phyloP scores from a whole-genome alignment of 306 rosid genomes.

The Prosopis cineraria region DNA sequence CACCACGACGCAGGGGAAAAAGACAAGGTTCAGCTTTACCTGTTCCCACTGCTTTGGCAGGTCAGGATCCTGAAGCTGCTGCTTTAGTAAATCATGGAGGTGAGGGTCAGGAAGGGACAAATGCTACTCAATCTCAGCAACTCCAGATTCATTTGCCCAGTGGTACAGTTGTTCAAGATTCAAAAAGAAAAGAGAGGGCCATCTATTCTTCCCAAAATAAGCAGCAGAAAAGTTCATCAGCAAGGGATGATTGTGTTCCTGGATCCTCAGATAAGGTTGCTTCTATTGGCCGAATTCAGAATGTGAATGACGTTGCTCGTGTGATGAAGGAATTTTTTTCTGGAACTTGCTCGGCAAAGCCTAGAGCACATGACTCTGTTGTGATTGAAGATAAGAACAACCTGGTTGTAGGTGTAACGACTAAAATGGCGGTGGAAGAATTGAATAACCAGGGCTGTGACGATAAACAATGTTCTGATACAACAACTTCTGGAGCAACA shows the following conservation, averaged over 20 bases:
- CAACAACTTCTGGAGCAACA: constrained; percentile 1
- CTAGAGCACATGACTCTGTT: constrained; percentile 56
- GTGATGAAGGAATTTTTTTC: constrained; percentile 99
- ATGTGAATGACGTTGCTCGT: constrained; percentile 94
- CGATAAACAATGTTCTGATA: constrained; percentile 33
- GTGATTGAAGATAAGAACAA: constrained; percentile 57
- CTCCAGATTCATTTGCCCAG: constrained; percentile 51
- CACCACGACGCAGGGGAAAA: constrained; percentile 84
- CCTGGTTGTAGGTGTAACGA: constrained; percentile 34
- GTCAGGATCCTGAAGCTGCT: constrained; percentile 59
- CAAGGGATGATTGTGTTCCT: constrained; percentile 53
- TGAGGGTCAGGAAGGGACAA: constrained; percentile 47
- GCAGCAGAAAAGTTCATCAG: constrained; percentile 51
- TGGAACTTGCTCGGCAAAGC: constrained; percentile 71
- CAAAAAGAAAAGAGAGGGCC: constrained; percentile 69
- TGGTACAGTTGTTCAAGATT: constrained; percentile 57
- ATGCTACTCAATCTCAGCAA: constrained; percentile 55
- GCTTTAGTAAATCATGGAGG: constrained; percentile 42
- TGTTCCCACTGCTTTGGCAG: constrained; percentile 45
- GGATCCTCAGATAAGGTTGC: constrained; percentile 68
- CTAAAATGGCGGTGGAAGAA: constrained; percentile 6
- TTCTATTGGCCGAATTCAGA: constrained; percentile 68
- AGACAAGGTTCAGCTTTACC: constrained; percentile 49
- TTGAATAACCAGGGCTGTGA: constrained; percentile 29
- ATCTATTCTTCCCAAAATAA: constrained; percentile 56